These are phyloP conservation scores for Phyllostachys edulis DNA, from an alignment of 176 grass and related monocot genomes.

Conservation along the genomic window DNA sequence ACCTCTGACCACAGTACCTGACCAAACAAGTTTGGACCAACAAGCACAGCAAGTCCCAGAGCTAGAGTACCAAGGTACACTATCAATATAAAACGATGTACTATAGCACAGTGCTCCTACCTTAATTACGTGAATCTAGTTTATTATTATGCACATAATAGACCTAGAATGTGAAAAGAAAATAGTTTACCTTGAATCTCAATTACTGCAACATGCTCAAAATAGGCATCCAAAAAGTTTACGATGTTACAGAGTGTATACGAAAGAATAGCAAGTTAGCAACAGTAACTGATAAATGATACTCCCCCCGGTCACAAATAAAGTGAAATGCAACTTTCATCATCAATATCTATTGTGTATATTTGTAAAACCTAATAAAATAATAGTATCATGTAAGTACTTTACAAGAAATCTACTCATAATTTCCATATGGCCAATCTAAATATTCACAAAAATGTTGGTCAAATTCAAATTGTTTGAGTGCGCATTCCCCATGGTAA, in stretches of 20 bases:
- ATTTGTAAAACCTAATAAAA: not conserved
- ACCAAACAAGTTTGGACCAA: conserved; percentile 13
- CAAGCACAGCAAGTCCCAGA: not conserved
- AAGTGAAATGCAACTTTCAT: not conserved
- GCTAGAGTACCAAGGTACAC: not conserved
- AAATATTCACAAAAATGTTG: not conserved
- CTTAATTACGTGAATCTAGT: not conserved
- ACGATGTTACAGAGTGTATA: not conserved
- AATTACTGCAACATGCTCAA: not conserved
- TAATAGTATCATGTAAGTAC: too few relatives aligned
- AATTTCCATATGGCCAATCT: not conserved
- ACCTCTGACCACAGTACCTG: not conserved
- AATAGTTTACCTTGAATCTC: not conserved
- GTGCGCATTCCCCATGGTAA: not conserved
- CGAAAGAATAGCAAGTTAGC: not conserved
- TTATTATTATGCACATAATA: not conserved
- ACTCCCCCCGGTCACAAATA: not conserved
- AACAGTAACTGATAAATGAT: not conserved
- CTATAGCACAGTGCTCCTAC: not conserved
- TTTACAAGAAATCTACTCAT: not conserved
- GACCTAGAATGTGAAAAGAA: not conserved
- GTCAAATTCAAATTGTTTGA: not conserved
- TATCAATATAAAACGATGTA: not conserved
- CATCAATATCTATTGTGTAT: not conserved
- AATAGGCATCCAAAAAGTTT: not conserved